Evolutionary conservation across 148 eudicot species (phyloP).

Genomic region (Beta vulgaris): DNA sequence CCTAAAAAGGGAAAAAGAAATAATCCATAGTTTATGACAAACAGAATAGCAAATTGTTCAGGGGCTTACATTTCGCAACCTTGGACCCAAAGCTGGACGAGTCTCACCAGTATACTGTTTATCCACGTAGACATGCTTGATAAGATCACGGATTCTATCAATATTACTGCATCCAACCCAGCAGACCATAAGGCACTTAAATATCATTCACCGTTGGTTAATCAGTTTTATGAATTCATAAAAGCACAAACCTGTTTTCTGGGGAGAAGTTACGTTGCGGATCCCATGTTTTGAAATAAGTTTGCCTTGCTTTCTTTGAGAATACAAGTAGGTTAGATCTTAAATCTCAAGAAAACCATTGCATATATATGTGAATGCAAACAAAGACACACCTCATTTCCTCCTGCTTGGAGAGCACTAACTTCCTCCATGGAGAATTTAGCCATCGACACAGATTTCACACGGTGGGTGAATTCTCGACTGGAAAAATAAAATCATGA

Average conservation of each 20-base stretch:
- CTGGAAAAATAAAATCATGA: constrained; percentile 25
- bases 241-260: constrained; percentile 54
- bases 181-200: not conserved
- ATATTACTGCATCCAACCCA: constrained; percentile 50
- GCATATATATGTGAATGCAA: not conserved
- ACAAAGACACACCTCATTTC: constrained; percentile 50
- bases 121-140: constrained; percentile 66
- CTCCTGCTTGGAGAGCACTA: constrained; percentile 53
- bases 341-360: not conserved
- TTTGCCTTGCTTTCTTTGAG: constrained; percentile 59
- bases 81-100: constrained; percentile 32
- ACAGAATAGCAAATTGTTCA: not conserved
- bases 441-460: constrained; percentile 67
- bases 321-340: constrained; percentile 19
- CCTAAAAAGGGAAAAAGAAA: too few relatives aligned
- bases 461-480: constrained; percentile 66
- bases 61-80: constrained; percentile 46
- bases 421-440: constrained; percentile 54
- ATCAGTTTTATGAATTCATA: not conserved
- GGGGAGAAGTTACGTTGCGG: constrained; percentile 56
- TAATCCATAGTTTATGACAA: not conserved
- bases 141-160: constrained; percentile 65
- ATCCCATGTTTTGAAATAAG: constrained; percentile 81
- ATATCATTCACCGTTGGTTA: not conserved
- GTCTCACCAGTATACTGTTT: constrained; percentile 54